phyloP scores from a whole-genome alignment of 2,329 filamentous ascomycete genomes.

The Hypoxylon sp. region DNA sequence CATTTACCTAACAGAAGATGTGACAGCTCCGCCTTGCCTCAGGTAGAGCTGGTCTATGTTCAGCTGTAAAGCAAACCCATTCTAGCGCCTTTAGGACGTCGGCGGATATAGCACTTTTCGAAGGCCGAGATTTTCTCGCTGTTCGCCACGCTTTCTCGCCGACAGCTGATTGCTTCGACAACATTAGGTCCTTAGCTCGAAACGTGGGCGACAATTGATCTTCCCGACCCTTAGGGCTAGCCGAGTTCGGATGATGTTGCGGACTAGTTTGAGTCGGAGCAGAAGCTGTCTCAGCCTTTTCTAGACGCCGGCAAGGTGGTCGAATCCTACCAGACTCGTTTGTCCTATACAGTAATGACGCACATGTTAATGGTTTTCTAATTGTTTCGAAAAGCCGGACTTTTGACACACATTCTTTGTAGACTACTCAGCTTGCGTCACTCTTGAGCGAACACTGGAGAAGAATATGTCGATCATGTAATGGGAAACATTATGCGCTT shows the following conservation, averaged over 20 bases:
- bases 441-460: slow-evolving; percentile 4
- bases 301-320: slow-evolving; percentile 12
- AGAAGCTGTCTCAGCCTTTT: slow-evolving; percentile 36
- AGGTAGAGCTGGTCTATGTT: slow-evolving; percentile 12
- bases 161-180: slow-evolving; percentile 38
- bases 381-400: slow-evolving; percentile 6
- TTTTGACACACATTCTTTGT: background rate
- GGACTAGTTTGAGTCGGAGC: slow-evolving; percentile 24
- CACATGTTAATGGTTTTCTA: slow-evolving; percentile 1
- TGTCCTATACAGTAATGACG: slow-evolving; percentile 4
- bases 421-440: background rate
- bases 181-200: slow-evolving; percentile 26
- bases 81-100: background rate
- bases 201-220: slow-evolving; percentile 33
- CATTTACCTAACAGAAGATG: slow-evolving; percentile 16
- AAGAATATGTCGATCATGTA: slow-evolving; percentile 24
- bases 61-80: slow-evolving; percentile 4
- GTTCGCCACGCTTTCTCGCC: slow-evolving; percentile 29
- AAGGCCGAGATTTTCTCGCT: slow-evolving; percentile 2
- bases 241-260: slow-evolving; percentile 36
- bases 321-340: slow-evolving; percentile 8
- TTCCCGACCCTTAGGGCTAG: slow-evolving; percentile 27
- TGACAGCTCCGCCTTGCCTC: slow-evolving; percentile 27
- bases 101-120: background rate
- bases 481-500: slow-evolving; percentile 28